A percentile compares a stretch with the other conserved stretches of the same genome.
Conservation (phyloP, 73 alveolate species). For the Paramecium biaurelia region DNA sequence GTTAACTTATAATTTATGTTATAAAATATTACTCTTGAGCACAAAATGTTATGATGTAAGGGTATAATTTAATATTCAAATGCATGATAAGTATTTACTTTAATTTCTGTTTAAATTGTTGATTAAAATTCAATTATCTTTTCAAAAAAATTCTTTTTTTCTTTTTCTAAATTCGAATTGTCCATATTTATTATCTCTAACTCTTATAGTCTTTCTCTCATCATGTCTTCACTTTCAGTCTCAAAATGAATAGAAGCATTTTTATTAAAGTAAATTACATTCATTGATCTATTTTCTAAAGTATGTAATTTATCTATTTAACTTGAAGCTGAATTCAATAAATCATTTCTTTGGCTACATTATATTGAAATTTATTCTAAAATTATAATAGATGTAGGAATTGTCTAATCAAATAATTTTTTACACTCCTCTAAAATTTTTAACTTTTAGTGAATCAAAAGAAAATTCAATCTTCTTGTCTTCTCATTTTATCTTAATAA, state of each 20-base stretch:
- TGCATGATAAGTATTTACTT: background rate
- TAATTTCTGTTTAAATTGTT: background rate
- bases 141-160: background rate
- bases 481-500: background rate
- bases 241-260: slow-evolving; percentile 33
- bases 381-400: slow-evolving; percentile 13
- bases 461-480: background rate
- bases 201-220: background rate
- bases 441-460: background rate
- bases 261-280: background rate
- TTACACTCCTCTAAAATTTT: background rate
- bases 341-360: background rate
- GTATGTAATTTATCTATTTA: background rate
- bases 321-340: background rate
- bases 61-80: background rate
- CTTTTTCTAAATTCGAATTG: background rate
- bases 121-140: background rate
- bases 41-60: too few relatives aligned
- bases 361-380: background rate
- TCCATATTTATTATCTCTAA: background rate
- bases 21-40: background rate
- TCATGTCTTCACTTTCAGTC: background rate
- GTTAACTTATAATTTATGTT: background rate
- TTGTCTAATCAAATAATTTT: slow-evolving; percentile 3
- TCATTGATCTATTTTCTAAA: background rate